Evolutionary conservation across 306 rosid species (phyloP), one percentile per base, ranked within the genome.

Genomic region (Gastrolobium villosum): DNA sequence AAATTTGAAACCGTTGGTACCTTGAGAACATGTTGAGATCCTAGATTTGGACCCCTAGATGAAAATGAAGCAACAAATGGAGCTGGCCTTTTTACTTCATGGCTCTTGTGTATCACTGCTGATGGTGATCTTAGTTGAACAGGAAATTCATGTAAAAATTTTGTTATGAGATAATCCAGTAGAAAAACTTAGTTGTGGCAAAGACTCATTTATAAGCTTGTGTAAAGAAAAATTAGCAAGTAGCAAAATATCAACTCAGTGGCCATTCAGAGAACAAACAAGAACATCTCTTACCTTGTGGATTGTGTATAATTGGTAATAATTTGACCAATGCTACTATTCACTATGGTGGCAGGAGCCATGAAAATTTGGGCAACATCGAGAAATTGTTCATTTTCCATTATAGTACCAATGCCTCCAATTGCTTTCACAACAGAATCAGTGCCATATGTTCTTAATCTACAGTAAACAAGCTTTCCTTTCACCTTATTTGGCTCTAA

Each of bases 1-100:
- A 86, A 41, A 15, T 7, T 44, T 46, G 20, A 10, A 77, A 63
- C 6, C 36, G 31, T 46, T 49, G n/a, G 31, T 75, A 94, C 99
- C 95, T 94, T 94, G 66, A 94, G 95, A 64, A 92, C 74, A 78
- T 76, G 84, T 6, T 59, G 39, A 11, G 97, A 82, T 73, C 86
- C 91, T 44, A 83, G 83, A 79, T 81, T 89, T 70, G 99, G 99
- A 69, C 99, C 99, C 34, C 97, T 83, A 2, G 99, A 89, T 62
- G 98, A 92, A 85, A 95, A 95, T 59, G 96, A 79, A 76, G 97
- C 98, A 34, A 81, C 54, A 78, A 90, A 84, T n/a, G 97, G 97
- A 74, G 98, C 98, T 3, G 55, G 13, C 59, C 30, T 76, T 14
- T 82, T 67, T 50, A 44, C 72, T 80, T 86, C 89, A 0, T 73